Percentiles rank a stretch among this genome's conserved stretches.
Conservation (phyloP, 2,329 filamentous ascomycete genomes). For the Ophiostoma himal-ulmi region DNA sequence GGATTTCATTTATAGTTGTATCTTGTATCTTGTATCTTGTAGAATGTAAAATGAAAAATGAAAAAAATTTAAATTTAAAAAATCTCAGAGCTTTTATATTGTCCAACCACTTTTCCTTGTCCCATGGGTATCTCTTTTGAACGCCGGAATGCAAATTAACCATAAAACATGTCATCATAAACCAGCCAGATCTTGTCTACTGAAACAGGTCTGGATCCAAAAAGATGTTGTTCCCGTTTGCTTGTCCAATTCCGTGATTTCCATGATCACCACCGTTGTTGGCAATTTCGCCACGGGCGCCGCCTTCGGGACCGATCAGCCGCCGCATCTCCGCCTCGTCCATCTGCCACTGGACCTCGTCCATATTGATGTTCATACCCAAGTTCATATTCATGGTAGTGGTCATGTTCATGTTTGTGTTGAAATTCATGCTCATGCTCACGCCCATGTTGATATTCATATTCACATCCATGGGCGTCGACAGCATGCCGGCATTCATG, state of each 20-base stretch:
- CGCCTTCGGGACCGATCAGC: slow-evolving; percentile 27
- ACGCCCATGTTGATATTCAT: not conserved
- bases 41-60: no score
- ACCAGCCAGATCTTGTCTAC: not conserved
- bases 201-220: slow-evolving; percentile 25
- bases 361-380: not conserved
- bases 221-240: not conserved
- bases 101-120: not conserved
- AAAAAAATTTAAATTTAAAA: no score
- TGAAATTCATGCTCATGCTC: not conserved
- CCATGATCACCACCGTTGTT: not conserved
- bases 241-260: not conserved
- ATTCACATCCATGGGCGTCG: not conserved
- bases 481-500: slow-evolving; percentile 13
- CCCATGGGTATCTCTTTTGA: slow-evolving; percentile 11
- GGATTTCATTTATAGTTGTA: not conserved
- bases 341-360: slow-evolving; percentile 25
- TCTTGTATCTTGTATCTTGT: not conserved
- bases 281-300: not conserved
- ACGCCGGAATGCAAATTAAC: not conserved
- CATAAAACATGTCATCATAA: not conserved
- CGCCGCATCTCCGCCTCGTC: slow-evolving; percentile 30
- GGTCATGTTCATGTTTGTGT: not conserved
- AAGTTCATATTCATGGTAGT: not conserved
- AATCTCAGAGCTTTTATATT: not conserved